Base-by-base conservation (phyloP, 441 rosid species). In the Dalechampia spathulata region DNA sequence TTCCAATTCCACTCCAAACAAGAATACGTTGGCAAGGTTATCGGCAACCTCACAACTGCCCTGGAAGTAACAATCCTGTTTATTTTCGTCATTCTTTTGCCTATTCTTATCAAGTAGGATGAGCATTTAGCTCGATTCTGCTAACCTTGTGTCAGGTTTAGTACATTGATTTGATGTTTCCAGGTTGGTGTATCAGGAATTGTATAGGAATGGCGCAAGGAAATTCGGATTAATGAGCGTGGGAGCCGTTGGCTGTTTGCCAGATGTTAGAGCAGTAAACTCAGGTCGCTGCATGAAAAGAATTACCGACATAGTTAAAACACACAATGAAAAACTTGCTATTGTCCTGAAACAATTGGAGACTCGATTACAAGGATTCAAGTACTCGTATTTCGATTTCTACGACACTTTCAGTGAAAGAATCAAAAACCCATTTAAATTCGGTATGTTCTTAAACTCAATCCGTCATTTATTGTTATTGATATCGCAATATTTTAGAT, bases 391-490 rank as follows among this genome's bases (percentile, higher is more conserved):
- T 49, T 38, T 60, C 15, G 20, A 39, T 60, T 39, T 20, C 41
- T 66, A 65, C 47, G 1, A 56, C 15, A 43, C 65, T n/a, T n/a
- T 52, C 12, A 51, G 37, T n/a, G 56, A 70, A n/a, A 69, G 49
- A 48, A 58, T 79, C 14, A 63, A 67, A 5, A 3, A 70, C 19
- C 85, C 82, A 30, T 59, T 51, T 3, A 30, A 38, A 55, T 66
- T 67, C 16, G 83, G 83, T 72, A 55, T 3, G 34, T 30, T 30
- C 8, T 8, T 30, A 30, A 30, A 30, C 5, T 30, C 8, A 3
- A 30, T 3, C 34, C 8, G 8, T 30, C 34, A 3, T 3, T 3
- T 30, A 30, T 3, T 8, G 34, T 30, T 30, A 30, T 30, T 30
- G 4, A 30, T 30, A 8, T 30, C 8, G 34, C 34, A 30, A n/a